A percentile compares a stretch with the other conserved stretches of the same genome.
These are phyloP conservation scores for Colletotrichum tanaceti DNA, from an alignment of 2,329 filamentous ascomycete genomes.

Conservation along the genomic window DNA sequence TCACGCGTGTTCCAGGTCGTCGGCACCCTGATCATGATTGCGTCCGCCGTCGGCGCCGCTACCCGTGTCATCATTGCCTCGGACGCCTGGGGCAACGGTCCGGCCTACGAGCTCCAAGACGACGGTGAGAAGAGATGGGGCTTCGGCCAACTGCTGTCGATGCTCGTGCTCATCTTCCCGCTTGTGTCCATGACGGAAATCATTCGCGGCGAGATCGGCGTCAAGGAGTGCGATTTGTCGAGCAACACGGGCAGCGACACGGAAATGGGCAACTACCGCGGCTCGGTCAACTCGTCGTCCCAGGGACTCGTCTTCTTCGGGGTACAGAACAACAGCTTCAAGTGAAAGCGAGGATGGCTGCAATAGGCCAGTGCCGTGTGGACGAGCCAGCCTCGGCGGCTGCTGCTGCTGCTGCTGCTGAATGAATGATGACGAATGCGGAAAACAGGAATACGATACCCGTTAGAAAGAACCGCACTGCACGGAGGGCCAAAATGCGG, in stretches of 20 bases:
- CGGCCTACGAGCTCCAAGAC: slow-evolving; percentile 63
- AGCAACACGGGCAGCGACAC: slow-evolving; percentile 4
- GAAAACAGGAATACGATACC: slow-evolving; percentile 13
- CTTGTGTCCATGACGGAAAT: slow-evolving; percentile 71
- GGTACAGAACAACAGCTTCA: slow-evolving; percentile 52
- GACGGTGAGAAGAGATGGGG: slow-evolving; percentile 68
- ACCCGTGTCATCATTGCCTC: slow-evolving; percentile 67
- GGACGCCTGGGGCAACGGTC: slow-evolving; percentile 67
- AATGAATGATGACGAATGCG: slow-evolving; percentile 1
- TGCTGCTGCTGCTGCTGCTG: background rate
- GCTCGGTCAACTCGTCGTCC: slow-evolving; percentile 44
- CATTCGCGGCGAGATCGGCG: slow-evolving; percentile 60
- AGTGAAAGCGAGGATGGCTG: slow-evolving; percentile 45
- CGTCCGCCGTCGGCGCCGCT: slow-evolving; percentile 68
- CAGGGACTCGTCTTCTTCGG: slow-evolving; percentile 61
- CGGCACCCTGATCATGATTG: slow-evolving; percentile 66
- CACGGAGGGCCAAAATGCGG: background rate
- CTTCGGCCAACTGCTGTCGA: slow-evolving; percentile 71
- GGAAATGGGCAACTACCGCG: slow-evolving; percentile 25
- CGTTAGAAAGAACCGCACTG: background rate
- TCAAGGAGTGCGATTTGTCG: slow-evolving; percentile 41
- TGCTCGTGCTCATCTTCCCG: slow-evolving; percentile 70
- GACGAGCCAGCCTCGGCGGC: background rate
- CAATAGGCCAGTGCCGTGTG: background rate
- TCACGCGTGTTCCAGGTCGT: slow-evolving; percentile 63